Percentiles rank a stretch among this genome's conserved stretches.
Evolutionary conservation across 805 yeast genomes (phyloP).

Genomic region (Candida tallmaniae): DNA sequence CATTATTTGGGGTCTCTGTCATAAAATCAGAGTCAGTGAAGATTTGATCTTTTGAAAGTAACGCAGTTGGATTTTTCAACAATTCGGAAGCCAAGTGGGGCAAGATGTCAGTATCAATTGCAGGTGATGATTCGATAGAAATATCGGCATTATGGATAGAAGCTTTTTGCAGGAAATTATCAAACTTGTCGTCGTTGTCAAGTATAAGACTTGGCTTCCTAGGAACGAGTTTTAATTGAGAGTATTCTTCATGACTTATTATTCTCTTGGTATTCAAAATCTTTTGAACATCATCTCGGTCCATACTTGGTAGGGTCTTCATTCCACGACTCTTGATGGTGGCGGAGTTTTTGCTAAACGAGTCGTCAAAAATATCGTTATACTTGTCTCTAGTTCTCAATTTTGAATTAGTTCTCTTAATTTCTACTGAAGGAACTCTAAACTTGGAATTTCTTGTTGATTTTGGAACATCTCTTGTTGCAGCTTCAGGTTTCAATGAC

Average conservation of each 20-base stretch:
- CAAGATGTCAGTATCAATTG: slow-evolving; percentile 13
- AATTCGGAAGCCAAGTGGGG: slow-evolving; percentile 39
- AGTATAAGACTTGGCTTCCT: slow-evolving; percentile 23
- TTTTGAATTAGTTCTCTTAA: slow-evolving; percentile 30
- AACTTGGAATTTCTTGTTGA: slow-evolving; percentile 24
- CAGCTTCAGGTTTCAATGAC: slow-evolving; percentile 1
- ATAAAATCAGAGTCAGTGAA: slow-evolving; percentile 21
- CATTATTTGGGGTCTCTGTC: slow-evolving; percentile 3
- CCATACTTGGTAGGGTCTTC: slow-evolving; percentile 49
- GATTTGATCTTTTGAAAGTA: slow-evolving; percentile 24
- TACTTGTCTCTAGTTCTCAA: slow-evolving; percentile 34
- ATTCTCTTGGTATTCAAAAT: slow-evolving; percentile 35
- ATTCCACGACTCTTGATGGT: slow-evolving; percentile 43
- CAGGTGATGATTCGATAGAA: slow-evolving; percentile 10
- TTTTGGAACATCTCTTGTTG: slow-evolving; percentile 3
- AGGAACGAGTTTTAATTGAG: slow-evolving; percentile 28
- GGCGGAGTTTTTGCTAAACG: slow-evolving; percentile 16
- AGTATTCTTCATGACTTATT: slow-evolving; percentile 38
- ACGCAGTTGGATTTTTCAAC: slow-evolving; percentile 24
- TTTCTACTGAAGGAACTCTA: slow-evolving; percentile 40
- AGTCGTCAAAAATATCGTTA: slow-evolving; percentile 24
- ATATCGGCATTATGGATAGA: slow-evolving; percentile 25
- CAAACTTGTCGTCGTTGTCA: slow-evolving; percentile 20
- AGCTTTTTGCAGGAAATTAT: slow-evolving; percentile 29
- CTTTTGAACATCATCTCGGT: slow-evolving; percentile 38